Conservation (phyloP, 441 rosid genomes). For the Gossypium lobatum region DNA sequence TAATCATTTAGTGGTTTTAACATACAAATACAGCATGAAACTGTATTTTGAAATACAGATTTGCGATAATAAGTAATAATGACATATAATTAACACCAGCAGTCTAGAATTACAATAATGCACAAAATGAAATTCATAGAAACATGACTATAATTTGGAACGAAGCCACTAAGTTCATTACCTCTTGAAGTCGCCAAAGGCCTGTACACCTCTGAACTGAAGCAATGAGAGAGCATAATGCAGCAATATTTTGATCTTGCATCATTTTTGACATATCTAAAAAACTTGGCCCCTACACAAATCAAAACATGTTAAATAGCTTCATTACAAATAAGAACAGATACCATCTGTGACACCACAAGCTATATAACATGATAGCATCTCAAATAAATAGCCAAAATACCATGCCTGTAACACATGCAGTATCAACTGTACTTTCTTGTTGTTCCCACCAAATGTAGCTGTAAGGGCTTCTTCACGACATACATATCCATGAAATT, state of each 20-base stretch:
- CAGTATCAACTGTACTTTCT: conserved; percentile 62
- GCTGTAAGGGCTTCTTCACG: conserved; percentile 73
- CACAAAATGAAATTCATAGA: conserved; percentile 5
- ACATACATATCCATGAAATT: conserved; percentile 63
- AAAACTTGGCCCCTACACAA: conserved; percentile 63
- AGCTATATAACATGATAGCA: conserved; percentile 10
- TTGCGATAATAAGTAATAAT: neutral
- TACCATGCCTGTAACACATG: conserved; percentile 62
- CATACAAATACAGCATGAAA: neutral
- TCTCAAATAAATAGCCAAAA: conserved; percentile 19
- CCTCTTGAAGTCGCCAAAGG: conserved; percentile 88
- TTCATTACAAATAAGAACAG: conserved; percentile 14
- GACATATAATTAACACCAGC: neutral
- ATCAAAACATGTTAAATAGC: conserved; percentile 18
- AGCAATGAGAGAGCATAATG: conserved; percentile 58
- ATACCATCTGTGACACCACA: conserved; percentile 5
- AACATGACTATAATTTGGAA: neutral
- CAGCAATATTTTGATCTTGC: conserved; percentile 44
- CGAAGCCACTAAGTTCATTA: conserved; percentile 20
- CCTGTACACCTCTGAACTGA: conserved; percentile 77
- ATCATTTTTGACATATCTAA: conserved; percentile 43
- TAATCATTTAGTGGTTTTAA: neutral
- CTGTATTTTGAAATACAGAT: neutral
- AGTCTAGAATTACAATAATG: neutral
- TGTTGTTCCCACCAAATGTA: conserved; percentile 58